Conservation (phyloP, 306 rosid genomes). For the Pyrus betulifolia region DNA sequence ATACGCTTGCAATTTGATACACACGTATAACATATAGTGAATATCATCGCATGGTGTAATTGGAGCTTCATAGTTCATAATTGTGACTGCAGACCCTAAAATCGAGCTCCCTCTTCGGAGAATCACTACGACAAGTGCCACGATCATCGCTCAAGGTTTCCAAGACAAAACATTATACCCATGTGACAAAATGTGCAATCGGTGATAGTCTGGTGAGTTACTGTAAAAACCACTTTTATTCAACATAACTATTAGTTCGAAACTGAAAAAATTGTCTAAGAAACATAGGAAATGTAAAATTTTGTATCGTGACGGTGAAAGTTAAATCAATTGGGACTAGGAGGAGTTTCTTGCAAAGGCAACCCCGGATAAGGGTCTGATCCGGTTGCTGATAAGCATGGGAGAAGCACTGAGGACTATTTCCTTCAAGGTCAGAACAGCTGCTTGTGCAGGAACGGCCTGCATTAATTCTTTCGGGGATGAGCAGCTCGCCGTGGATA, state of each 20-base stretch:
- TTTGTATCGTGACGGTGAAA: not conserved
- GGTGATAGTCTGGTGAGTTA: constrained; percentile 84
- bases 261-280: not conserved
- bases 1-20: too few relatives aligned
- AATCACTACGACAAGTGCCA: constrained; percentile 56
- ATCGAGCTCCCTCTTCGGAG: constrained; percentile 70
- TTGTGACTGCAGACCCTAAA: constrained; percentile 5
- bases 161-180: constrained; percentile 36
- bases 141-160: constrained; percentile 54
- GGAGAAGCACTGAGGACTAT: constrained; percentile 95
- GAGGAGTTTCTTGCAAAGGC: constrained; percentile 85
- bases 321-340: constrained; percentile 20
- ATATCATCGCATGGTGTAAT: not conserved
- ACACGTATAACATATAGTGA: not conserved
- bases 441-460: constrained; percentile 97
- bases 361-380: constrained; percentile 80
- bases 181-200: constrained; percentile 62
- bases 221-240: not conserved
- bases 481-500: constrained; percentile 94
- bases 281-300: not conserved
- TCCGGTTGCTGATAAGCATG: constrained; percentile 76
- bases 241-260: not conserved
- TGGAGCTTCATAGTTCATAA: not conserved
- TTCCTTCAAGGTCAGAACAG: constrained; percentile 95
- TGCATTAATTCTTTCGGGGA: constrained; percentile 95